phyloP scores from a whole-genome alignment of 2,329 filamentous ascomycete genomes.

The Colletotrichum ledebouriae region DNA sequence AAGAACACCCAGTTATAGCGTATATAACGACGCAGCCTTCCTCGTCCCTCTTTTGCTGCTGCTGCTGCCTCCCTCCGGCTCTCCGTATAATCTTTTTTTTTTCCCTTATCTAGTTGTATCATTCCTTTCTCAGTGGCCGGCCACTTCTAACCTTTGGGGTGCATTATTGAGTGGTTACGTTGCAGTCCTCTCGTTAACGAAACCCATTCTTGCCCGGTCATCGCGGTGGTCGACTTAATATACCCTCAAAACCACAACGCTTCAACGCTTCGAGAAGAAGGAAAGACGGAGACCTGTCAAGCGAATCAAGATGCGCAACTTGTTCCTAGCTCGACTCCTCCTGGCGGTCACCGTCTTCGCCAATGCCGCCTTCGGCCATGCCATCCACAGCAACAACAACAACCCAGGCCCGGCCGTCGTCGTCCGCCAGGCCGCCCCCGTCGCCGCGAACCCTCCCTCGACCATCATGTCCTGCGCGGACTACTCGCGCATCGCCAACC shows the following conservation, averaged over 20 bases:
- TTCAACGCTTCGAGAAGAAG: background rate
- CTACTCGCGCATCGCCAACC: conserved; percentile 61
- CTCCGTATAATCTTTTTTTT: conserved; percentile 17
- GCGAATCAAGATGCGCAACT: conserved; percentile 26
- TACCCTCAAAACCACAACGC: too few species aligned
- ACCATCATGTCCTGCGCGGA: conserved; percentile 51
- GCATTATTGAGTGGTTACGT: conserved; percentile 27
- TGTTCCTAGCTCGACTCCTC: conserved; percentile 36
- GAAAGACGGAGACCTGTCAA: background rate
- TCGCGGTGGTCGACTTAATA: background rate
- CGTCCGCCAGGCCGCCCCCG: conserved; percentile 37
- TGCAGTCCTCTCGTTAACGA: conserved; percentile 12
- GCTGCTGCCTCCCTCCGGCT: conserved; percentile 21
- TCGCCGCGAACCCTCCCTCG: conserved; percentile 19
- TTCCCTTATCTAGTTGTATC: conserved; percentile 5
- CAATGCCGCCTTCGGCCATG: conserved; percentile 26
- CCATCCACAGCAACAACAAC: background rate
- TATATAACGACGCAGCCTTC: conserved; percentile 34
- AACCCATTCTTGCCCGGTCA: background rate
- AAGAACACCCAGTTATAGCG: conserved; percentile 13
- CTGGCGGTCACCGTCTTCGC: conserved; percentile 34
- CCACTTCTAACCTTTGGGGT: conserved; percentile 35
- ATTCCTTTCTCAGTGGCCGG: conserved; percentile 39
- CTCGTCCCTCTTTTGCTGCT: conserved; percentile 10
- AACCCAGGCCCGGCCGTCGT: conserved; percentile 27